Conservation (phyloP, 2,329 filamentous ascomycete species). For the Venturiaceae sp. region DNA sequence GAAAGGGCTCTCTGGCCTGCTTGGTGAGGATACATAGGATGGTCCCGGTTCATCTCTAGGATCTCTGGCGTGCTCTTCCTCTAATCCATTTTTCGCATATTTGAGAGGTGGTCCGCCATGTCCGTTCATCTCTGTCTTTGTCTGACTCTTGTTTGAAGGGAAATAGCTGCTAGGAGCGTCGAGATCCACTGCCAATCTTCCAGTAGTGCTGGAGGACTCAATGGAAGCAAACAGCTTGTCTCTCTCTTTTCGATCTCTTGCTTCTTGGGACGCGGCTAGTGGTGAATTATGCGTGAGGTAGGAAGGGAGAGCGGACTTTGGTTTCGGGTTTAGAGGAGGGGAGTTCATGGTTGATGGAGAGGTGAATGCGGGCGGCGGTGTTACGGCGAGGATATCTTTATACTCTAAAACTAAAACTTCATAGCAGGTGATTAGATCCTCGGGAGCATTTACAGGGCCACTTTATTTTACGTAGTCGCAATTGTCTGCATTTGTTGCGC, state of each 20-base stretch:
- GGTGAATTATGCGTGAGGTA: constrained; percentile 44
- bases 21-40: constrained; percentile 42
- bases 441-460: neutral
- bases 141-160: constrained; percentile 9
- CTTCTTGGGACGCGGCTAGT: constrained; percentile 34
- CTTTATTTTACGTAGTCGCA: neutral
- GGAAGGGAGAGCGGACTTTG: constrained; percentile 43
- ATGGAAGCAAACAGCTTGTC: constrained; percentile 51
- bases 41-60: constrained; percentile 38
- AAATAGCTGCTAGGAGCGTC: constrained; percentile 15
- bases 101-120: constrained; percentile 2
- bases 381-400: too few relatives aligned
- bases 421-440: neutral
- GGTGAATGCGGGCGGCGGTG: neutral
- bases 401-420: neutral
- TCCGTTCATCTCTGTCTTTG: constrained; percentile 8
- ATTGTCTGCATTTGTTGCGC: neutral
- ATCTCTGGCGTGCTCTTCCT: constrained; percentile 41
- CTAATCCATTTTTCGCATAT: constrained; percentile 10
- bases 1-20: constrained; percentile 40
- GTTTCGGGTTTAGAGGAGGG: constrained; percentile 37
- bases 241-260: constrained; percentile 40
- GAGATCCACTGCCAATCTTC: constrained; percentile 35
- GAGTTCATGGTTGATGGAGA: constrained; percentile 41
- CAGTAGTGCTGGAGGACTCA: constrained; percentile 43